phyloP scores from a whole-genome alignment of 352 stramenopile genomes.

The Pythium aquatile region DNA sequence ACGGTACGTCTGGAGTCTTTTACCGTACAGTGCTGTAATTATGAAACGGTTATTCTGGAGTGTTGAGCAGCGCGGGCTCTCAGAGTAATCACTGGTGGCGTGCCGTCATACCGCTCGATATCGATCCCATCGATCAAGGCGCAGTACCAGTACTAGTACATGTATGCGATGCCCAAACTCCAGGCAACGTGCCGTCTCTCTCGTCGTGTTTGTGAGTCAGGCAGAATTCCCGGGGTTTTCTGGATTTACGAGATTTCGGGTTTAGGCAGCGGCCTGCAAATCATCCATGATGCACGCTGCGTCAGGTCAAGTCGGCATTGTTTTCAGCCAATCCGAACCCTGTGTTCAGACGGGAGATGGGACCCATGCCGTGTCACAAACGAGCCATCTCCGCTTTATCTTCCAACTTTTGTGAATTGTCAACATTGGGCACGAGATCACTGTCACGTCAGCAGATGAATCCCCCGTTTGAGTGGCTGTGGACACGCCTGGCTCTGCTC shows the following conservation, averaged over 20 bases:
- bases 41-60: too few species aligned
- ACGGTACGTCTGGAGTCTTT: not conserved
- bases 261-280: not conserved
- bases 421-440: conserved; percentile 18
- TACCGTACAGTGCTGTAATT: not conserved
- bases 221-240: not conserved
- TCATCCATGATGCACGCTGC: conserved; percentile 13
- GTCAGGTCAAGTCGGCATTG: not conserved
- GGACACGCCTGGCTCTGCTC: not conserved
- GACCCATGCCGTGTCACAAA: not conserved
- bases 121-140: not conserved
- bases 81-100: not conserved
- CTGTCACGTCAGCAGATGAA: conserved; percentile 12
- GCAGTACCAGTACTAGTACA: not conserved
- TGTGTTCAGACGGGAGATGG: not conserved
- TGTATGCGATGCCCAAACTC: too few species aligned
- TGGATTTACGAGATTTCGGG: not conserved
- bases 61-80: not conserved
- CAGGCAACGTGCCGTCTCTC: too few species aligned
- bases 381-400: not conserved
- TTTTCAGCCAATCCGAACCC: conserved; percentile 9
- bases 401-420: conserved; percentile 7
- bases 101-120: not conserved
- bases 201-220: too few species aligned
- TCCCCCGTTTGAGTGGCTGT: conserved; percentile 5